Base-by-base conservation (phyloP, 192 early-diverging fungal genomes). In the Spizellomyces punctatus region DNA sequence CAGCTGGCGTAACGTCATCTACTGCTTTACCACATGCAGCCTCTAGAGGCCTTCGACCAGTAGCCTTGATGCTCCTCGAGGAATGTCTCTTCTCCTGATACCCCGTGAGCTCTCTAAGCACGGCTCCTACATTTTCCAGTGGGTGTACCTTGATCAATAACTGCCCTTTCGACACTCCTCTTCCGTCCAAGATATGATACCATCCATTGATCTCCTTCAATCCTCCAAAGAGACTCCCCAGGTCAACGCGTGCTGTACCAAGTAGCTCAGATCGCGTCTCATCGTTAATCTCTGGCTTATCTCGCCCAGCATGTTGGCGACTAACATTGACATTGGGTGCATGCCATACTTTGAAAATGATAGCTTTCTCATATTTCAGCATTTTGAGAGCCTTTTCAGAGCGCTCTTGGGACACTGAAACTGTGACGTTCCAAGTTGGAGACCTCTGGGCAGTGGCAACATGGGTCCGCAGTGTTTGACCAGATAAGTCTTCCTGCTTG, bases 201-300 rank as follows among this genome's bases (percentile, higher is more conserved):
- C 79, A 81, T 9, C 79, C 79, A 50, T 69, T 43, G 0, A 81
- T 60, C 50, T 77, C 75, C 49, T 41, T 43, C 12, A 74, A 59
- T 8, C 76, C 76, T 9, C 68, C 69, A 66, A 81, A 76, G 17
- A 81, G 52, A 5, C 72, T 66, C 9, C 44, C 64, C 14, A 81
- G 47, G 22, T 75, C 76, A 14, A 81, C 69, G 4, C 45, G 58
- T 5, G 71, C 66, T 12, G 27, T 44, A 6, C 79, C 79, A 58
- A 73, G 8, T n/a, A 81, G 36, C 45, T 80, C 58, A 12, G 69
- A 10, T 36, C 46, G 16, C 36, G 27, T 43, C 9, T 52, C 50
- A 41, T 55, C 54, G 4, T 12, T 4, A 54, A 54, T 19, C 14
- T 54, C 50, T 5, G 59, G 5, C 9, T 36, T 52, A 6, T 64